Base-by-base conservation (phyloP, 164 flowering plant genomes). In the Sextonia rubra region DNA sequence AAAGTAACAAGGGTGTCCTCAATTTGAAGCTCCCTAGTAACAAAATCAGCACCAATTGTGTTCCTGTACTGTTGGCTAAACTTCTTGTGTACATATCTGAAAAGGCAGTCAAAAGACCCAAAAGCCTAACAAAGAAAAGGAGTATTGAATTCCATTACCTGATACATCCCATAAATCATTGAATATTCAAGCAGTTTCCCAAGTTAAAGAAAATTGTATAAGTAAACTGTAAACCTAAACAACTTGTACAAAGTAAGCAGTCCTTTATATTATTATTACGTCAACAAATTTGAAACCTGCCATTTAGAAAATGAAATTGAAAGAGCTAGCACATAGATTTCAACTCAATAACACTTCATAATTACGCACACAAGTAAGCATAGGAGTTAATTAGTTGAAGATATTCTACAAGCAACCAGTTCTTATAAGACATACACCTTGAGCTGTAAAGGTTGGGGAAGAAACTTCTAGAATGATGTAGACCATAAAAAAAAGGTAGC, bases 31-130 rank as follows among this genome's bases (percentile, higher is more conserved):
- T 92, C 94, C 81, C 92, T 94, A 1, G 97, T 89, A 25, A 89
- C 87, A 77, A 94, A 94, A 82, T 94, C 97, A 20, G 97, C 97
- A 47, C 98, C 97, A 79, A 94, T 91, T 12, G 97, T 92, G 73
- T 97, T 95, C 78, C 89, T 94, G 55, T 94, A 92, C 76, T 92
- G 97, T 76, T 91, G 91, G 82, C 87, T 92, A 74, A 92, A 94
- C 84, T 83, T 92, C 81, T 90, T 91, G 71, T 91, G 89, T 23
- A 92, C 97, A 77, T 92, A 94, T 89, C 96, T 93, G 72, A 25
- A 29, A 3, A 47, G 73, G 20, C 71, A 68, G 82, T 85, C 73
- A 82, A 87, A 26, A 25, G 3, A 7, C 15, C 6, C 44, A 20
- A 52, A 52, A 20, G n/a, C 58, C 58, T 15, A 52, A 20, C 58